Conservation (phyloP, 176 grass and related monocot species). For the Triticum monococcum region DNA sequence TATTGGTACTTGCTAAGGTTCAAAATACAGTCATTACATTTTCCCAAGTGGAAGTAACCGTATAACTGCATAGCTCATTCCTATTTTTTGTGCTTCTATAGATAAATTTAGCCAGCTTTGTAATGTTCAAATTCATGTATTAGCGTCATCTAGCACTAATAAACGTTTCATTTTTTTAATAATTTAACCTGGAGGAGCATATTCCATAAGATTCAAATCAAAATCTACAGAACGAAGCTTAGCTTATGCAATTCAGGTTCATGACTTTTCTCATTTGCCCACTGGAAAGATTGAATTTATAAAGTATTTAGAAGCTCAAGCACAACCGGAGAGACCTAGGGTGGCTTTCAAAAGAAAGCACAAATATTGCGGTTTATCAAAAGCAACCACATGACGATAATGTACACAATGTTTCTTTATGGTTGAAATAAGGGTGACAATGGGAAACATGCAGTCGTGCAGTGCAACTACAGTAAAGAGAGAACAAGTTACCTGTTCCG, state of each 20-base stretch:
- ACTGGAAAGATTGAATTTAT: background rate
- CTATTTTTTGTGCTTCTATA: background rate
- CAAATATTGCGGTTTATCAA: background rate
- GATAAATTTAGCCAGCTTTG: background rate
- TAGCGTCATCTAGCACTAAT: background rate
- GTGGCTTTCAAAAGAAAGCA: background rate
- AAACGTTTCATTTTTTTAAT: background rate
- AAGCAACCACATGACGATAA: background rate
- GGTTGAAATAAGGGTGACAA: background rate
- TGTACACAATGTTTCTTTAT: background rate
- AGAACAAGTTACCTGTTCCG: slow-evolving; percentile 63
- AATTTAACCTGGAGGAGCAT: background rate
- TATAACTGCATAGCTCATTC: background rate
- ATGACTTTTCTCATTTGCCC: background rate
- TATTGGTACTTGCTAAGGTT: slow-evolving; percentile 2
- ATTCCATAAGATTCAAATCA: background rate
- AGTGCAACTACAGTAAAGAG: slow-evolving; percentile 19
- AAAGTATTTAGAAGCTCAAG: background rate
- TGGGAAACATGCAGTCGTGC: background rate
- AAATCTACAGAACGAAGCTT: background rate
- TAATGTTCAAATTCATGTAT: background rate
- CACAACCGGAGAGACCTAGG: background rate
- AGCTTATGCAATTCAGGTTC: background rate
- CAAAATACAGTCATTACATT: background rate
- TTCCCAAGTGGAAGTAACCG: background rate